These are phyloP conservation scores for Globisporangium acanthophoron DNA, from an alignment of 352 stramenopile species.

Conservation along the genomic window DNA sequence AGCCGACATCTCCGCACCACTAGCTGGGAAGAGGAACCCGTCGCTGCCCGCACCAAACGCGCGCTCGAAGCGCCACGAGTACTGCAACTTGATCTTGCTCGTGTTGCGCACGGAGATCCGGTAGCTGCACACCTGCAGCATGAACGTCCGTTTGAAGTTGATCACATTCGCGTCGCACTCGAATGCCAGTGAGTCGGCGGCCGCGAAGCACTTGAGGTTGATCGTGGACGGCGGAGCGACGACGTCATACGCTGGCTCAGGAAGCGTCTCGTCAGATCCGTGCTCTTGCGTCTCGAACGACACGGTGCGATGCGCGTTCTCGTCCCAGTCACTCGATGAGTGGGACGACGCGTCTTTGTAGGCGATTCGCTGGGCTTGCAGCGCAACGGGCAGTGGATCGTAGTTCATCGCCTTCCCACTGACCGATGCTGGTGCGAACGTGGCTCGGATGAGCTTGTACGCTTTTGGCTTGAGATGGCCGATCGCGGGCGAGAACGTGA, in stretches of 20 bases:
- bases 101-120: slow-evolving; percentile 64
- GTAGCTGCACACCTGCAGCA: slow-evolving; percentile 81
- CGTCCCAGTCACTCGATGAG: slow-evolving; percentile 65
- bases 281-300: slow-evolving; percentile 32
- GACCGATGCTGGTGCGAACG: slow-evolving; percentile 39
- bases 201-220: slow-evolving; percentile 55
- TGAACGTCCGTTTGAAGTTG: slow-evolving; percentile 78
- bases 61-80: slow-evolving; percentile 51
- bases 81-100: slow-evolving; percentile 62
- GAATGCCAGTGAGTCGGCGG: slow-evolving; percentile 53
- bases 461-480: slow-evolving; percentile 62
- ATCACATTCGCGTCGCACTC: slow-evolving; percentile 57
- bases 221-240: slow-evolving; percentile 31
- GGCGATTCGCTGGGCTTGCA: slow-evolving; percentile 53
- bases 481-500: slow-evolving; percentile 64
- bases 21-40: slow-evolving; percentile 1
- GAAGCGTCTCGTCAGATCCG: slow-evolving; percentile 18
- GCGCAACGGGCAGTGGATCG: slow-evolving; percentile 25
- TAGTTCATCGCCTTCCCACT: slow-evolving; percentile 29
- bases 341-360: slow-evolving; percentile 23
- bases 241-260: slow-evolving; percentile 44
- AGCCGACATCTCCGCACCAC: slow-evolving; percentile 1
- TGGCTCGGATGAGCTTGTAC: slow-evolving; percentile 69
- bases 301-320: slow-evolving; percentile 55
- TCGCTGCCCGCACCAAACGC: slow-evolving; percentile 1